phyloP scores from a whole-genome alignment of 2,329 filamentous ascomycete genomes.

The Colletotrichum chrysophilum region DNA sequence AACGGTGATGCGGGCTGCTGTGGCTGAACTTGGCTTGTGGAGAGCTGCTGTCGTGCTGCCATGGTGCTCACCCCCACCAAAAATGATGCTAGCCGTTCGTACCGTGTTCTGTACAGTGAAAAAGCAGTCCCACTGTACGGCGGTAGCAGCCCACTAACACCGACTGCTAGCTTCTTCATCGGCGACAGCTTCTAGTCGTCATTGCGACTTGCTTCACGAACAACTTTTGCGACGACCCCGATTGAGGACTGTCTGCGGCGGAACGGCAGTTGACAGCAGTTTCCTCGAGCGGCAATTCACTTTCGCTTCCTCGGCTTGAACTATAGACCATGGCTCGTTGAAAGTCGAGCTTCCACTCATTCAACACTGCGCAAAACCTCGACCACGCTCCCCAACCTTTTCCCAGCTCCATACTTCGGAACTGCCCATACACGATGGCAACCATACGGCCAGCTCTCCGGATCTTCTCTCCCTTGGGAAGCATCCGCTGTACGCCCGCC shows the following conservation, averaged over 20 bases:
- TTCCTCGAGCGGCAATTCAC: background rate
- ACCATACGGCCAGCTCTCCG: background rate
- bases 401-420: background rate
- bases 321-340: background rate
- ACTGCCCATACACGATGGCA: background rate
- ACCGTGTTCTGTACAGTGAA: background rate
- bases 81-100: background rate
- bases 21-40: constrained; percentile 19
- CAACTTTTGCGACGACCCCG: background rate
- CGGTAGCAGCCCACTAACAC: constrained; percentile 2
- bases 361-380: background rate
- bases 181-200: background rate
- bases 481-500: background rate
- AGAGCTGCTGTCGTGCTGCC: constrained; percentile 1
- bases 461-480: background rate
- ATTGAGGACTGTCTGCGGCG: background rate
- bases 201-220: background rate
- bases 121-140: background rate
- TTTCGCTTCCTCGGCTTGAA: background rate
- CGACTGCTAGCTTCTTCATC: background rate
- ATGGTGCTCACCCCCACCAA: constrained; percentile 10
- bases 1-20: constrained; percentile 14
- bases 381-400: background rate
- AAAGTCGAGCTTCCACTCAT: background rate
- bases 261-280: background rate